Percentiles rank a stretch among this genome's conserved stretches.
phyloP scores from a whole-genome alignment of 306 rosid species.

The Crataegus laevigata region DNA sequence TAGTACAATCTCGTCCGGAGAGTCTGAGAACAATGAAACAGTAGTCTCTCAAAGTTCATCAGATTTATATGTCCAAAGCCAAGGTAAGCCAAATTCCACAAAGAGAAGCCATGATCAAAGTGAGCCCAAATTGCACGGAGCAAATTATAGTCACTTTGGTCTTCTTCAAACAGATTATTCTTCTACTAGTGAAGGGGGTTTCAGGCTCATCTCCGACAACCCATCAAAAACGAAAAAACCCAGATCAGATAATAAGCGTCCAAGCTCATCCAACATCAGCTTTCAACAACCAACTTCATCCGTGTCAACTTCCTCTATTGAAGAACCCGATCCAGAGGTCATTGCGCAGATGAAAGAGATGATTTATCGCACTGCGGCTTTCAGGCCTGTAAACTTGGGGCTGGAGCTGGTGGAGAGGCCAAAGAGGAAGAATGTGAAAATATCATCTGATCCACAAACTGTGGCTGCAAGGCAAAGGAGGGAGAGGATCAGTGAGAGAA shows the following conservation, averaged over 20 bases:
- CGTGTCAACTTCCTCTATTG: slow-evolving; percentile 25
- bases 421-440: slow-evolving; percentile 74
- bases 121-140: not conserved
- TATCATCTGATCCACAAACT: slow-evolving; percentile 90
- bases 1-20: slow-evolving; percentile 42
- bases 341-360: slow-evolving; percentile 95
- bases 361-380: slow-evolving; percentile 88
- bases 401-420: slow-evolving; percentile 62
- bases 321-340: slow-evolving; percentile 80
- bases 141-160: slow-evolving; percentile 25
- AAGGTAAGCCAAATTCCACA: slow-evolving; percentile 4
- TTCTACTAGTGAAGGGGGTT: slow-evolving; percentile 32
- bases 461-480: slow-evolving; percentile 96
- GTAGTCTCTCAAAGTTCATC: slow-evolving; percentile 30
- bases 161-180: slow-evolving; percentile 27
- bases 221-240: slow-evolving; percentile 51
- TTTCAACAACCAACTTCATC: slow-evolving; percentile 62
- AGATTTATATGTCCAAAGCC: slow-evolving; percentile 12
- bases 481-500: slow-evolving; percentile 77
- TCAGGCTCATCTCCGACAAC: slow-evolving; percentile 37
- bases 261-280: slow-evolving; percentile 58
- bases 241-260: slow-evolving; percentile 37
- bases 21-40: slow-evolving; percentile 35
- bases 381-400: slow-evolving; percentile 78
- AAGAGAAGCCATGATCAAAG: slow-evolving; percentile 40